Evolutionary conservation across 1,284 basidiomycete species (phyloP).

Genomic region (Austroboletus olivaceoglutinosus): DNA sequence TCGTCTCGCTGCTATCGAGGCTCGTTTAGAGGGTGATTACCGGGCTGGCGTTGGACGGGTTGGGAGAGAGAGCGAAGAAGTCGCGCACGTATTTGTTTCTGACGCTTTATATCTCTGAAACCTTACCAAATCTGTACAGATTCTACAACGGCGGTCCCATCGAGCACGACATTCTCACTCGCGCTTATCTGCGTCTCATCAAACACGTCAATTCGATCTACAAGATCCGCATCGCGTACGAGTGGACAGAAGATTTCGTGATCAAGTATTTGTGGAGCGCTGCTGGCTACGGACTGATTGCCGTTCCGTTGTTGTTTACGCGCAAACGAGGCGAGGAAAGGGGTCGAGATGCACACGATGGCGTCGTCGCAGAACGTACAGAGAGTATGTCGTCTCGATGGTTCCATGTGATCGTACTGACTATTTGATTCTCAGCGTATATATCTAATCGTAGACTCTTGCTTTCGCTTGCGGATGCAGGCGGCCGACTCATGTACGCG

Average conservation of each 20-base stretch:
- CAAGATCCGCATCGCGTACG: constrained; percentile 85
- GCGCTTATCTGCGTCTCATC: constrained; percentile 79
- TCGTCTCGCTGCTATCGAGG: constrained; percentile 85
- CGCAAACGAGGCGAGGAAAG: constrained; percentile 24
- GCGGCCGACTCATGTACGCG: constrained; percentile 88
- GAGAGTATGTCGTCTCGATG: constrained; percentile 48
- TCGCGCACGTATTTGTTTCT: constrained; percentile 61
- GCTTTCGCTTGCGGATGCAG: constrained; percentile 92
- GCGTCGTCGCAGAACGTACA: constrained; percentile 55
- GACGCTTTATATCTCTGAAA: not conserved
- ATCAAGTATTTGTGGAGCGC: constrained; percentile 96
- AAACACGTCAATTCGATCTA: constrained; percentile 92
- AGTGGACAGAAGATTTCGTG: constrained; percentile 91
- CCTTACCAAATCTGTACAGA: constrained; percentile 36
- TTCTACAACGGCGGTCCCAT: constrained; percentile 91
- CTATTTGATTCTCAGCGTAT: constrained; percentile 62
- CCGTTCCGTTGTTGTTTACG: constrained; percentile 80
- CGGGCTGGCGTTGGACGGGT: constrained; percentile 85
- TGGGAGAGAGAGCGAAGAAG: constrained; percentile 90
- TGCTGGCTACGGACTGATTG: constrained; percentile 84
- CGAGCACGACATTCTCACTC: constrained; percentile 81
- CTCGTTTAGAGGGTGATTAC: constrained; percentile 87
- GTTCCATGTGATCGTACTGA: not conserved
- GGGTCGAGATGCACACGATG: constrained; percentile 16
- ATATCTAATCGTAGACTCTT: constrained; percentile 93